phyloP scores from a whole-genome alignment of 2,329 filamentous ascomycete species.

The Orbilia blumenaviensis region DNA sequence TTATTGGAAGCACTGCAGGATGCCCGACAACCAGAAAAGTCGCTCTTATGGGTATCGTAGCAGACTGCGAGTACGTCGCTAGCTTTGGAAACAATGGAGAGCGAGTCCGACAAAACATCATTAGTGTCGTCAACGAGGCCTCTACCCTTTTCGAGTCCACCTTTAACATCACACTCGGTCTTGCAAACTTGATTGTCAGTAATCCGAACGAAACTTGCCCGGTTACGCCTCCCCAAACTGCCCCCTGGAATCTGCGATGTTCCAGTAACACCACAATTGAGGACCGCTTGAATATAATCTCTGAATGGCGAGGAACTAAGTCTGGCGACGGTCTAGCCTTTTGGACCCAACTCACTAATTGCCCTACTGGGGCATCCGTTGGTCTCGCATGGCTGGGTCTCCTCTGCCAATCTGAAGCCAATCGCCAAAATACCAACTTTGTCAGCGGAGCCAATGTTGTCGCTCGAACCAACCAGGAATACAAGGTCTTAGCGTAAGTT shows the following conservation, averaged over 20 bases:
- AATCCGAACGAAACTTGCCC: slow-evolving; percentile 73
- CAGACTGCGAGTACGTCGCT: slow-evolving; percentile 86
- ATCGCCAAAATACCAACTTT: slow-evolving; percentile 70
- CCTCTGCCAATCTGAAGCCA: slow-evolving; percentile 72
- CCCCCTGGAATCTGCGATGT: slow-evolving; percentile 87
- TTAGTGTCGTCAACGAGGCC: slow-evolving; percentile 83
- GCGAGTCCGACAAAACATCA: slow-evolving; percentile 76
- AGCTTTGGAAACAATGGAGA: slow-evolving; percentile 69
- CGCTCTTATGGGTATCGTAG: slow-evolving; percentile 88
- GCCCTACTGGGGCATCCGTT: slow-evolving; percentile 82
- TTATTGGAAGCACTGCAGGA: slow-evolving; percentile 82
- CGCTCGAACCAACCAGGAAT: slow-evolving; percentile 81
- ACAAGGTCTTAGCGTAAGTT: slow-evolving; percentile 82
- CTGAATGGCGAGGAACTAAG: slow-evolving; percentile 79
- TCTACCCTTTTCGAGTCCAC: slow-evolving; percentile 83
- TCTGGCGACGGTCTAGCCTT: slow-evolving; percentile 84
- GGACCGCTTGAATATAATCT: slow-evolving; percentile 85
- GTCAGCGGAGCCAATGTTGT: slow-evolving; percentile 91
- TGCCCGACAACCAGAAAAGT: slow-evolving; percentile 92
- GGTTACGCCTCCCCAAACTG: slow-evolving; percentile 70
- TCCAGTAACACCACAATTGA: slow-evolving; percentile 71
- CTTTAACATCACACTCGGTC: slow-evolving; percentile 93
- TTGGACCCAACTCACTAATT: slow-evolving; percentile 88
- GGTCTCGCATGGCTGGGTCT: slow-evolving; percentile 93
- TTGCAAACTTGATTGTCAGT: slow-evolving; percentile 84